Base-by-base conservation (phyloP, 106 monocot genomes). In the Alisma plantagoaquatica region DNA sequence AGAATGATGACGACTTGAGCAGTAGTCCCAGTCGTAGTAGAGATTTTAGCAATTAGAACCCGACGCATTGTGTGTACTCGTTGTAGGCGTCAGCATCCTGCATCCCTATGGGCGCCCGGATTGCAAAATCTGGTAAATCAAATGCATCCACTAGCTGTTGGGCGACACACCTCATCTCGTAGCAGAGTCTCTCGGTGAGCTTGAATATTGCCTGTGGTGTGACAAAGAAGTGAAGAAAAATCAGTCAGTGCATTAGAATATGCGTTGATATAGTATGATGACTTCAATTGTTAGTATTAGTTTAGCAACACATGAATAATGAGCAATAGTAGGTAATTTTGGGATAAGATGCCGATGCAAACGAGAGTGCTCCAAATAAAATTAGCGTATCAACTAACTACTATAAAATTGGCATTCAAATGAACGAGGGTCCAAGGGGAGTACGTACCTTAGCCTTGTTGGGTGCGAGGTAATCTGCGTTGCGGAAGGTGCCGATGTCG, bases 191-290 rank as follows among this genome's bases (percentile, higher is more conserved):
- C 22, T 89, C 89, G 2, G 71, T 60, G 14, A 89, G 67, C 60
- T 98, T 89, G 59, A 89, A 81, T 33, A 98, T 98, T 24, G 96
- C 96, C 96, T 98, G 70, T 28, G n/a, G n/a, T n/a, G n/a, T n/a
- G n/a, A n/a, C n/a, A n/a, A n/a, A n/a, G n/a, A n/a, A n/a, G n/a
- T n/a, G n/a, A n/a, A n/a, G n/a, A n/a, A n/a, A n/a, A n/a, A n/a
- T n/a, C n/a, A n/a, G n/a, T n/a, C n/a, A n/a, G n/a, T n/a, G n/a
- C n/a, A n/a, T n/a, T n/a, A n/a, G n/a, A n/a, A n/a, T n/a, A n/a
- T n/a, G n/a, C n/a, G n/a, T n/a, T n/a, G n/a, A n/a, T n/a, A n/a
- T n/a, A n/a, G n/a, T n/a, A n/a, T n/a, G n/a, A n/a, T n/a, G n/a
- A n/a, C n/a, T n/a, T n/a, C n/a, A n/a, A n/a, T n/a, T n/a, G n/a